phyloP scores from a whole-genome alignment of 768 basidiomycete species.

The Podaxis carcinomalis region DNA sequence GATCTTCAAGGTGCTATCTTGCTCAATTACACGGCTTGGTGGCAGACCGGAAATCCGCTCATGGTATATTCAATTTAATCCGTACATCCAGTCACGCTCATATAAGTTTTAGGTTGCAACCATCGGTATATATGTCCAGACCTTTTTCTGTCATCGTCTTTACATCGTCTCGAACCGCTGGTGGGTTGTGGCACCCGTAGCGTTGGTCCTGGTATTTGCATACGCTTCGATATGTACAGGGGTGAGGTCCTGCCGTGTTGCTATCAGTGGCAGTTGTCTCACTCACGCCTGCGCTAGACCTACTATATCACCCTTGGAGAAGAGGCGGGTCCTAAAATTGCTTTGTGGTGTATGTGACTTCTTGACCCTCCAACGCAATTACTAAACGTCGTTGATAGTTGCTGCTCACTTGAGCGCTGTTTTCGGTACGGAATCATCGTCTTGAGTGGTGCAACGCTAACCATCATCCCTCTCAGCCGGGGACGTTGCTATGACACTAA shows the following conservation, averaged over 20 bases:
- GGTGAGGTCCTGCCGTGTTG: conserved; percentile 14
- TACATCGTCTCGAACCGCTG: conserved; percentile 22
- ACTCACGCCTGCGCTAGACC: conserved; percentile 16
- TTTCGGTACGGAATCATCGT: not conserved
- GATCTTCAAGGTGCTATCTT: conserved; percentile 25
- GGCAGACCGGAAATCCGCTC: conserved; percentile 25
- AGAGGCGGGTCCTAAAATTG: conserved; percentile 15
- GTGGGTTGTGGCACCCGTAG: conserved; percentile 21
- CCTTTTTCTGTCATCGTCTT: conserved; percentile 27
- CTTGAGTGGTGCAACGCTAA: not conserved
- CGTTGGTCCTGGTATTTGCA: conserved; percentile 21
- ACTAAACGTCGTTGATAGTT: not conserved
- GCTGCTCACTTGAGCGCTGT: conserved; percentile 2
- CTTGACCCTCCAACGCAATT: not conserved
- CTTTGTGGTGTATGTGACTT: conserved; percentile 23
- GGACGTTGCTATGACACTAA: conserved; percentile 22
- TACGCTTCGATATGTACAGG: conserved; percentile 22
- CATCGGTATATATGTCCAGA: conserved; percentile 29
- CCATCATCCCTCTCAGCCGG: conserved; percentile 18
- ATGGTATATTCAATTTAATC: conserved; percentile 18
- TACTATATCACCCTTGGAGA: conserved; percentile 22
- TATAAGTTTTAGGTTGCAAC: conserved; percentile 21
- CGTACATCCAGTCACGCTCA: not conserved
- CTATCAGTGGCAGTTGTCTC: not conserved
- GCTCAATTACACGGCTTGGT: conserved; percentile 28